phyloP scores from a whole-genome alignment of 768 basidiomycete species.

The Tylopilus subfusipes region DNA sequence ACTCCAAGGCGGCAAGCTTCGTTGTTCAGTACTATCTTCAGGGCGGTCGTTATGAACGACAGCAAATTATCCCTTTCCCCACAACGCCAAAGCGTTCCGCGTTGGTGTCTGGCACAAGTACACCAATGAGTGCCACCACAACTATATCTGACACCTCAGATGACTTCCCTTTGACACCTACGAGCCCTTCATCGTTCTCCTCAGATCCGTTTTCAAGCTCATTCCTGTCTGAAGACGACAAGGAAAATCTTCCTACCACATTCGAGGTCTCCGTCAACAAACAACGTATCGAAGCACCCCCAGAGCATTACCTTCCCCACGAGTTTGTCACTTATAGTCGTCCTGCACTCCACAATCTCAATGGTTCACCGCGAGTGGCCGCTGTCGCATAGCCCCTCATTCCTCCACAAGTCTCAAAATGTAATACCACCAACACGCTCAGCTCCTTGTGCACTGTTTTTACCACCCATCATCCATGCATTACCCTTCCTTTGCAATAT shows the following conservation, averaged over 20 bases:
- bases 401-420: slow-evolving; percentile 63
- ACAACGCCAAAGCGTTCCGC: slow-evolving; percentile 51
- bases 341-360: slow-evolving; percentile 74
- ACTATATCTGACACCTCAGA: slow-evolving; percentile 73
- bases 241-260: slow-evolving; percentile 71
- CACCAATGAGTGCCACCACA: slow-evolving; percentile 73
- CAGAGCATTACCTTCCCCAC: slow-evolving; percentile 77
- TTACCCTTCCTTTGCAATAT: slow-evolving; percentile 61
- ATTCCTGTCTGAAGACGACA: slow-evolving; percentile 65
- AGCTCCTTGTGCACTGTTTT: slow-evolving; percentile 61
- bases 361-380: slow-evolving; percentile 52
- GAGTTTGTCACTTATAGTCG: slow-evolving; percentile 79
- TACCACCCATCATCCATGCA: slow-evolving; percentile 65
- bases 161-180: slow-evolving; percentile 81
- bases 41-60: slow-evolving; percentile 69
- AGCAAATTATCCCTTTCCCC: slow-evolving; percentile 49
- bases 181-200: slow-evolving; percentile 54
- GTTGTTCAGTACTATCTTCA: slow-evolving; percentile 93
- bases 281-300: slow-evolving; percentile 59
- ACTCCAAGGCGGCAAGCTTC: slow-evolving; percentile 91
- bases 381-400: slow-evolving; percentile 55
- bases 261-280: slow-evolving; percentile 76
- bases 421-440: slow-evolving; percentile 65
- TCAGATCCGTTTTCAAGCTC: slow-evolving; percentile 52
- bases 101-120: slow-evolving; percentile 51